These are phyloP conservation scores for Flammula alnicola DNA, from an alignment of 1,284 basidiomycete species.

Conservation along the genomic window DNA sequence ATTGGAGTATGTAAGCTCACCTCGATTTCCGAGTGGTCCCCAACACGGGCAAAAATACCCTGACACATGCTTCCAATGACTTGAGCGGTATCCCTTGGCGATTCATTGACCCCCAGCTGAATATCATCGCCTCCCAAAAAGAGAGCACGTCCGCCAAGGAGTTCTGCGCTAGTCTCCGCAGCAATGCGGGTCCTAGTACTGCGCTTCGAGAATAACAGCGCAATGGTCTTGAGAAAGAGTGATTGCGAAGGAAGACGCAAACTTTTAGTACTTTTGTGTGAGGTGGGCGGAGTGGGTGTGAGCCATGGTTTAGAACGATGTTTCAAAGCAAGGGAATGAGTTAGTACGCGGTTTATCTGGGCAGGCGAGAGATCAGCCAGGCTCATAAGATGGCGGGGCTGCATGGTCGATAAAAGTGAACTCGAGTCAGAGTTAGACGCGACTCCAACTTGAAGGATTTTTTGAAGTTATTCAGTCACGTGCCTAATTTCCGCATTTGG, in stretches of 20 bases:
- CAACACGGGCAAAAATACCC: constrained; percentile 97
- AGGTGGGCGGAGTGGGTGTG: constrained; percentile 37
- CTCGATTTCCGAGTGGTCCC: constrained; percentile 91
- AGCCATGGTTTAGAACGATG: constrained; percentile 63
- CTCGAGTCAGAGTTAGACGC: too few species aligned
- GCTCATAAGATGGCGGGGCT: constrained; percentile 78
- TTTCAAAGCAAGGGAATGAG: constrained; percentile 70
- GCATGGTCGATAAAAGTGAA: too few species aligned
- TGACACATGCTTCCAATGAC: constrained; percentile 95
- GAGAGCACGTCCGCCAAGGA: constrained; percentile 89
- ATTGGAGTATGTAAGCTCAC: constrained; percentile 44
- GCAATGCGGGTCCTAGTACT: constrained; percentile 92
- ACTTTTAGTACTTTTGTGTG: constrained; percentile 28
- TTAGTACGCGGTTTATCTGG: constrained; percentile 70
- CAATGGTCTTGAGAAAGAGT: constrained; percentile 82
- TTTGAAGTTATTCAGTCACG: too few species aligned
- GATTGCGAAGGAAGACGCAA: constrained; percentile 70
- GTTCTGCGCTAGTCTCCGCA: constrained; percentile 78
- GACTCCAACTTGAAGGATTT: too few species aligned
- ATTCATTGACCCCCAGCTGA: constrained; percentile 97
- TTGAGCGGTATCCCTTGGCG: constrained; percentile 80
- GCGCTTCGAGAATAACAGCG: constrained; percentile 91
- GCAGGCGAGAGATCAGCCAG: constrained; percentile 79
- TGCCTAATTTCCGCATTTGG: too few species aligned
- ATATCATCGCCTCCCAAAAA: constrained; percentile 94